Evolutionary conservation across 768 basidiomycete species (phyloP).

Genomic region (Lactarius pseudohatsudake): DNA sequence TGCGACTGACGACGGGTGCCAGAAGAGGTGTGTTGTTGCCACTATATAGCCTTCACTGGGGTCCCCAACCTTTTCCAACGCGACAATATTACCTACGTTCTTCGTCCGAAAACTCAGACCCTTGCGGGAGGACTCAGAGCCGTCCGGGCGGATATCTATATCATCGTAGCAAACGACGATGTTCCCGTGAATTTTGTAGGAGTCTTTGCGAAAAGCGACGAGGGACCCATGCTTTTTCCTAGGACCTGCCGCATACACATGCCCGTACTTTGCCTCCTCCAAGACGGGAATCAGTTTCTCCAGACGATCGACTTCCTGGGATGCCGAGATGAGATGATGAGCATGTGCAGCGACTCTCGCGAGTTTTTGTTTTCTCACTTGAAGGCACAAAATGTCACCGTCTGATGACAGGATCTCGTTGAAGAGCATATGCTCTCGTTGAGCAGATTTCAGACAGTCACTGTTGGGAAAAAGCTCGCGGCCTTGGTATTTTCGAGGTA

Average conservation of each 20-base stretch:
- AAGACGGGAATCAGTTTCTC: constrained; percentile 70
- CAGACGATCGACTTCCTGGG: constrained; percentile 84
- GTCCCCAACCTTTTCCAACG: constrained; percentile 49
- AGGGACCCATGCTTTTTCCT: constrained; percentile 85
- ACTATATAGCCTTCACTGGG: constrained; percentile 61
- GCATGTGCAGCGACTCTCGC: not conserved
- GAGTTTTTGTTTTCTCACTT: constrained; percentile 47
- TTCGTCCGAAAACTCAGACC: constrained; percentile 69
- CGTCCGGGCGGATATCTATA: constrained; percentile 48
- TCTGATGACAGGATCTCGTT: constrained; percentile 68
- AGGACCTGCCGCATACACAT: constrained; percentile 67
- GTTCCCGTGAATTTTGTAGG: constrained; percentile 49
- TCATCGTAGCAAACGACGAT: constrained; percentile 69
- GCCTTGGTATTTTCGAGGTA: constrained; percentile 42
- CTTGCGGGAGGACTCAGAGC: constrained; percentile 38
- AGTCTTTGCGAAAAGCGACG: constrained; percentile 62
- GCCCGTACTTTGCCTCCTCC: constrained; percentile 59
- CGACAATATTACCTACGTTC: constrained; percentile 79
- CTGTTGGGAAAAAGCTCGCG: constrained; percentile 83
- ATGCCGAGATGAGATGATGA: not conserved
- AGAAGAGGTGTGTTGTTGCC: constrained; percentile 92
- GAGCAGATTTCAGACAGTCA: constrained; percentile 73
- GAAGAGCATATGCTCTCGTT: constrained; percentile 74
- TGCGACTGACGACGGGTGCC: constrained; percentile 78
- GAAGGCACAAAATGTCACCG: constrained; percentile 85